Evolutionary conservation across 257 asterid species (phyloP), one percentile per base, ranked within the genome.

Genomic region (Echium plantagineum): DNA sequence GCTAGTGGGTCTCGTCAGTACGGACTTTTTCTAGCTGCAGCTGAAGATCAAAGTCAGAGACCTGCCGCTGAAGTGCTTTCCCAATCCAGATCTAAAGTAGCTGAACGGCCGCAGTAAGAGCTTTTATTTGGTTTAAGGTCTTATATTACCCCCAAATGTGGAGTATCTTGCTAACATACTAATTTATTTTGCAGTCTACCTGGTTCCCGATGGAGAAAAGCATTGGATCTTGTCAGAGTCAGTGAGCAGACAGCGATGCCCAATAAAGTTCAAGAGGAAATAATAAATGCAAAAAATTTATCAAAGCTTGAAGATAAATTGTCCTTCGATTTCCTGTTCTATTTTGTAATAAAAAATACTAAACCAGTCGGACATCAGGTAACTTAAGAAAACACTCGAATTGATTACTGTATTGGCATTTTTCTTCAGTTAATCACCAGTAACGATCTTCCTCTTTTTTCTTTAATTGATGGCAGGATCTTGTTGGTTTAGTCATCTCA

Each of bases 301-400:
- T 74, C 72, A 47, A 72, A 61, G 59, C 82, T 85, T 62, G 60
- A 66, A 73, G 95, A 82, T 65, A 74, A 84, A 62, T 69, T 83
- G 53, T 72, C 84, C 57, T 26, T 82, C 32, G 56, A 60, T 61
- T 83, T 70, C 72, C 85, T 77, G 49, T 73, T 74, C 64, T 85
- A 82, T 76, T 81, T 72, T 63, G 73, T 85, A 72, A 69, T 79
- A 62, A 79, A 77, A 61, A 86, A 81, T 64, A 81, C 82, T 48
- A 86, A 69, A 74, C 97, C 97, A 35, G 85, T 89, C 59, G 90
- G 82, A 71, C 97, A 82, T 74, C 97, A 86, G 87, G 97, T 84
- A 74, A 65, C 58, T 67, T 60, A 24, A 30, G 15, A 28, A 17
- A 22, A 12, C 24, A 53, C 21, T 57, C 47, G 15, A 35, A 38